A percentile compares a stretch with the other conserved stretches of the same genome.
phyloP scores from a whole-genome alignment of 352 stramenopile species.

The Pythium apleroticum region DNA sequence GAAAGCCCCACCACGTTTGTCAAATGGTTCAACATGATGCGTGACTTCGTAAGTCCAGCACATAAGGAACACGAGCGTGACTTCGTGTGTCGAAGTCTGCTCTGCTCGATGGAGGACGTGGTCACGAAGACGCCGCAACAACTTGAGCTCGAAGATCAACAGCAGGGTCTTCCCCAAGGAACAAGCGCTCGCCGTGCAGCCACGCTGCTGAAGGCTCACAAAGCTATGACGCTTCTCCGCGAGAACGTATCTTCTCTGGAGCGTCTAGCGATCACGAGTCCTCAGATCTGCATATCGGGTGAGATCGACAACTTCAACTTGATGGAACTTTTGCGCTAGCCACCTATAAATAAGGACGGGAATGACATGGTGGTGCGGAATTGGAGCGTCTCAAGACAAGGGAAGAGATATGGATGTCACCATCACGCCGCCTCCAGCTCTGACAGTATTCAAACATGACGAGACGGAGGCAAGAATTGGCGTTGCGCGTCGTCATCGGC shows the following conservation, averaged over 20 bases:
- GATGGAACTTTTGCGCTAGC: slow-evolving; percentile 3
- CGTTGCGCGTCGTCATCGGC: slow-evolving; percentile 36
- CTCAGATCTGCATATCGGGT: slow-evolving; percentile 35
- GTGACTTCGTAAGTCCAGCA: slow-evolving; percentile 34
- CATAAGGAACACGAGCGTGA: slow-evolving; percentile 52
- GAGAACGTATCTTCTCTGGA: slow-evolving; percentile 40
- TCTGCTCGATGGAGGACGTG: slow-evolving; percentile 62
- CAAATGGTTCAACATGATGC: slow-evolving; percentile 29
- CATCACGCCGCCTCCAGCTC: background rate
- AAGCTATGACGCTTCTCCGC: slow-evolving; percentile 28
- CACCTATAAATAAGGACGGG: slow-evolving; percentile 20
- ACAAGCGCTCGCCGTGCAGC: slow-evolving; percentile 33
- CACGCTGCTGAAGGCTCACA: slow-evolving; percentile 27
- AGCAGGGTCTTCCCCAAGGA: slow-evolving; percentile 36
- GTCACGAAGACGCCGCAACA: slow-evolving; percentile 51
- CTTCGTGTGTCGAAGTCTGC: slow-evolving; percentile 42
- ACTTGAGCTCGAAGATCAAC: slow-evolving; percentile 58
- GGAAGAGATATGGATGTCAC: background rate
- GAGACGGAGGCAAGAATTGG: slow-evolving; percentile 29
- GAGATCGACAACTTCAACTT: slow-evolving; percentile 55
- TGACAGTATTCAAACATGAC: slow-evolving; percentile 26
- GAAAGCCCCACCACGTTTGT: slow-evolving; percentile 30
- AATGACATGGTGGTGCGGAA: background rate
- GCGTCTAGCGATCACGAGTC: slow-evolving; percentile 41
- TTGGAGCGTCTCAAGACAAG: background rate